Evolutionary conservation across 2,329 filamentous ascomycete genomes (phyloP), one percentile per base, ranked within the genome.

Genomic region (Cladobotryum protrusum): DNA sequence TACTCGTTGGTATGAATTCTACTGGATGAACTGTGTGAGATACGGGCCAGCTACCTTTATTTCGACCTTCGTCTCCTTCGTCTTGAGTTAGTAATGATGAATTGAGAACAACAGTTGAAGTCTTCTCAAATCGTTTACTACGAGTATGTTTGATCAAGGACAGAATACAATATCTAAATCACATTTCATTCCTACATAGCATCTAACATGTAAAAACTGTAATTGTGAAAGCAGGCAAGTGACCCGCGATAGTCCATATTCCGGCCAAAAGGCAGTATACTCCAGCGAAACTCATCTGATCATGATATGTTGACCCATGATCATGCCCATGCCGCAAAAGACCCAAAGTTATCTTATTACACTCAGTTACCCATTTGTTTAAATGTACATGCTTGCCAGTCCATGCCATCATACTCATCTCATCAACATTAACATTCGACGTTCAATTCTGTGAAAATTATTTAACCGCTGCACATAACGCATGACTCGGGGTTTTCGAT

Each of bases 401-500:
- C 19, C 40, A 42, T 42, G 40, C 15, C 19, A 34, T 63, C 56
- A 53, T 66, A 50, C 51, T 58, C 54, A 56, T 61, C 61, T 67
- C 61, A 55, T 64, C 57, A 58, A 54, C 56, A 42, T 51, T 67
- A 62, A 62, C 35, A 37, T 37, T 37, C 35, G 4, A 37, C 17
- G 7, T 17, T 37, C 17, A 17, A 37, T 37, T n/a, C 50, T 35
- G 20, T 20, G 5, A 13, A 15, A 6, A 32, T 29, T 33, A 12
- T 45, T 69, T 80, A 97, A 75, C 91, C 92, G 72, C 89, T 95
- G 83, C 93, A 99, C 93, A 99, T 97, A 57, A 96, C 68, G 68
- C 93, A 99, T 43, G 86, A 79, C 68, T 99, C 93, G 60, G 86
- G 89, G 76, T 97, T 96, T 67, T 97, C 91, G 69, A 99, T 97